Conservation (phyloP, 2,329 filamentous ascomycete species). For the Phyllosticta capitalensis region DNA sequence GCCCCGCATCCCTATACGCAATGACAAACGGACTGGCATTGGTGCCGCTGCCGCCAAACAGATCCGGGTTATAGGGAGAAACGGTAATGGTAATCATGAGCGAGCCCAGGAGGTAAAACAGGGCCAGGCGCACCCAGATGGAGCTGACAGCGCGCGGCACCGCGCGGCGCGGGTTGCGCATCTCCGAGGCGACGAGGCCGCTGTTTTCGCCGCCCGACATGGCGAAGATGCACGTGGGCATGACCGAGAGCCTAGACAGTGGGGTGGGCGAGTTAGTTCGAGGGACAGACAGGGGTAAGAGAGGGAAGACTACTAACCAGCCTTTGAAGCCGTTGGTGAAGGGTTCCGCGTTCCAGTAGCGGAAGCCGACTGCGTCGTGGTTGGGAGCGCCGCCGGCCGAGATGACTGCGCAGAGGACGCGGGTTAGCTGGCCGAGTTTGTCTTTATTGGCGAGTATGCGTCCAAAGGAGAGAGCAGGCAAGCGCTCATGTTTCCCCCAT, state of each 20-base stretch:
- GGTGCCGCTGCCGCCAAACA: slow-evolving; percentile 34
- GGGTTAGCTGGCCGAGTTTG: neutral
- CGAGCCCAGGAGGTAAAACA: slow-evolving; percentile 39
- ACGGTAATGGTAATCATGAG: slow-evolving; percentile 38
- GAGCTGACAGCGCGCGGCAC: slow-evolving; percentile 37
- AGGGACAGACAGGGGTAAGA: neutral
- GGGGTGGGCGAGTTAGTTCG: neutral
- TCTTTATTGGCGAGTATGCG: neutral
- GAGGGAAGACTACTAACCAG: slow-evolving; percentile 10
- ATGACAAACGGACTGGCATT: slow-evolving; percentile 40
- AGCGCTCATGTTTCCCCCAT: too few relatives aligned
- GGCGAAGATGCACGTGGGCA: slow-evolving; percentile 31
- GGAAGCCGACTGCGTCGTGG: slow-evolving; percentile 32
- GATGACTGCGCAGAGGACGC: slow-evolving; percentile 25
- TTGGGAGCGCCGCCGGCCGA: slow-evolving; percentile 37
- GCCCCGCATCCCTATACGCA: slow-evolving; percentile 33
- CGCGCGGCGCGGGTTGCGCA: slow-evolving; percentile 33
- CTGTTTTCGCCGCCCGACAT: slow-evolving; percentile 35
- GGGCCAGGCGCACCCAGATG: slow-evolving; percentile 36
- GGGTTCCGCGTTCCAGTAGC: slow-evolving; percentile 35
- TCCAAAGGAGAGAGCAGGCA: too few relatives aligned
- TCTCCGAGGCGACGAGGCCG: slow-evolving; percentile 37
- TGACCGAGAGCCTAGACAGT: slow-evolving; percentile 17
- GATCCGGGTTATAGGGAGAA: slow-evolving; percentile 28
- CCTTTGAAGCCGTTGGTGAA: slow-evolving; percentile 40